These are phyloP conservation scores for Aphanomyces euteiches DNA, from an alignment of 352 stramenopile species.

Conservation along the genomic window DNA sequence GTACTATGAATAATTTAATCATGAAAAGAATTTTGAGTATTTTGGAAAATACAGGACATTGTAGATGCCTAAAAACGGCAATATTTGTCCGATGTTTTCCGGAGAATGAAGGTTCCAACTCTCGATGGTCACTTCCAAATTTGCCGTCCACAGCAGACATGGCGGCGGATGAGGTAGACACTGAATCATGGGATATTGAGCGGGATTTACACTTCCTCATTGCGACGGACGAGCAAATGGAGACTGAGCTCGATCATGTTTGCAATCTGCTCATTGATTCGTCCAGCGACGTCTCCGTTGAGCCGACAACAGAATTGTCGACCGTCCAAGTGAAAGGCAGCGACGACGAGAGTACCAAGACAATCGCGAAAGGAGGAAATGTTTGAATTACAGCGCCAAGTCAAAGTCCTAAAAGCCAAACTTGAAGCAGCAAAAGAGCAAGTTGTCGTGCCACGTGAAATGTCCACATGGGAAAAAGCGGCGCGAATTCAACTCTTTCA, in stretches of 20 bases:
- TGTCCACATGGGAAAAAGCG: background rate
- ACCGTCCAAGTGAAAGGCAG: too few species aligned
- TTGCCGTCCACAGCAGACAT: too few species aligned
- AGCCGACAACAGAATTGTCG: too few species aligned
- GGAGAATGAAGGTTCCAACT: too few species aligned
- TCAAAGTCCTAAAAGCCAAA: background rate
- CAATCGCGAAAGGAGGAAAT: conserved; percentile 6
- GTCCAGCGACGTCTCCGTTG: too few species aligned
- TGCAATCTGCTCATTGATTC: conserved; percentile 7
- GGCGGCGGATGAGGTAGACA: background rate
- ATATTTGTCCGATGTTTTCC: too few species aligned
- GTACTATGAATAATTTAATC: too few species aligned
- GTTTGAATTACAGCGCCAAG: background rate
- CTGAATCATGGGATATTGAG: conserved; percentile 3
- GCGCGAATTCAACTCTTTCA: background rate
- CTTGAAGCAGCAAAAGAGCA: background rate
- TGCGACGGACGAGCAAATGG: background rate
- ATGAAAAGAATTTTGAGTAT: too few species aligned
- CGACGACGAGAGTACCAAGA: too few species aligned
- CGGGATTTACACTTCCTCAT: conserved; percentile 18
- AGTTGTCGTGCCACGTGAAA: background rate
- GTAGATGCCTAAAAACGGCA: too few species aligned
- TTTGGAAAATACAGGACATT: too few species aligned
- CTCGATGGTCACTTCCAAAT: too few species aligned
- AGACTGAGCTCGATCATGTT: conserved; percentile 13